Evolutionary conservation across 495 filamentous ascomycete species (phyloP).

Genomic region (Podospora conica): DNA sequence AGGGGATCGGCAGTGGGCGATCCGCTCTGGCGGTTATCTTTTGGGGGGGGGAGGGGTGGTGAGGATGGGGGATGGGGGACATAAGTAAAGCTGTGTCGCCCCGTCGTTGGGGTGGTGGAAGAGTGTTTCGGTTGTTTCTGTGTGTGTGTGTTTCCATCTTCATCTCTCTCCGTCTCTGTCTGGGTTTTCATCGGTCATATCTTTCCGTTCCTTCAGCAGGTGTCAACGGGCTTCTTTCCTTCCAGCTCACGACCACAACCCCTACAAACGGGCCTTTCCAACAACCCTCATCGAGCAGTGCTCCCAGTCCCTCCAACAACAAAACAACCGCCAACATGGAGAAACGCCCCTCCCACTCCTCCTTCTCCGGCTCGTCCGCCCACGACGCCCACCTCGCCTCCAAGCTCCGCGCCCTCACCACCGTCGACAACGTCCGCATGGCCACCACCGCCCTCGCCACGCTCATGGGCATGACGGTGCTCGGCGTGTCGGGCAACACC

Average conservation of each 20-base stretch:
- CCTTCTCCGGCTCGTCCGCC: conserved; percentile 33
- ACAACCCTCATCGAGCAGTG: conserved; percentile 6
- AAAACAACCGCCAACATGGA: background rate
- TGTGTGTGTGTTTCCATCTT: background rate
- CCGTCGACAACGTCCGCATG: conserved; percentile 37
- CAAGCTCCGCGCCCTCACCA: conserved; percentile 29
- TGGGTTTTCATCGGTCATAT: background rate
- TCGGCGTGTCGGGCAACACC: conserved; percentile 44
- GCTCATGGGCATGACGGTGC: conserved; percentile 41
- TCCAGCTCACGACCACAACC: background rate
- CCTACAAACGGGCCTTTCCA: background rate
- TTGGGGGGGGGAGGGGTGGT: background rate
- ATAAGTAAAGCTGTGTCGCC: background rate
- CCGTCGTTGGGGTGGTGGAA: background rate
- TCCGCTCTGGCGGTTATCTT: background rate
- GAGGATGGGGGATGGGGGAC: background rate
- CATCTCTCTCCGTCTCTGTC: background rate
- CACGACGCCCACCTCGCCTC: conserved; percentile 30
- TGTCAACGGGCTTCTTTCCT: conserved; percentile 1
- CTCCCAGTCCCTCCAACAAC: background rate
- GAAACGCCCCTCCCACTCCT: conserved; percentile 22
- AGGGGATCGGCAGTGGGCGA: background rate
- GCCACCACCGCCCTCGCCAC: conserved; percentile 45
- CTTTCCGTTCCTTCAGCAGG: background rate
- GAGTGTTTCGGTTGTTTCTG: background rate